Conservation (phyloP, 352 stramenopile genomes). For the Phytophthora sojae region DNA sequence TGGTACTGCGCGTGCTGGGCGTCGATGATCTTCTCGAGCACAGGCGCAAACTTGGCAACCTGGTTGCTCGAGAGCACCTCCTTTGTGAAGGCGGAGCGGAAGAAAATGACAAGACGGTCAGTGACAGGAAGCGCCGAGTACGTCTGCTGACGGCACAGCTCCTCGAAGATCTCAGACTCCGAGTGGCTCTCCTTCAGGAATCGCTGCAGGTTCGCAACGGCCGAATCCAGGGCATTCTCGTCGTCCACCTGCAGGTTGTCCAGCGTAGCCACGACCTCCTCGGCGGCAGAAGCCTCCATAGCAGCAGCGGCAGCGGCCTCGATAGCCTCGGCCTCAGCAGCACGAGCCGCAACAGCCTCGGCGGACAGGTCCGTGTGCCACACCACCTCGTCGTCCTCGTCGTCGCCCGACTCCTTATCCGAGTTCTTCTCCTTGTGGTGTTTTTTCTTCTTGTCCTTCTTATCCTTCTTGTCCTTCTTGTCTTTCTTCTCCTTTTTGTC, state of each 20-base stretch:
- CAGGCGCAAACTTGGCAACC: conserved; percentile 84
- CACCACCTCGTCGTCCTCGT: conserved; percentile 74
- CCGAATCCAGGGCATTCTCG: conserved; percentile 83
- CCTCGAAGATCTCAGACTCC: conserved; percentile 81
- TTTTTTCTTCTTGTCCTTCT: conserved; percentile 86
- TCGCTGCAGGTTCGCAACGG: conserved; percentile 70
- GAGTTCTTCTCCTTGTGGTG: conserved; percentile 85
- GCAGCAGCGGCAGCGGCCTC: conserved; percentile 78
- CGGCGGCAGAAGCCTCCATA: conserved; percentile 64
- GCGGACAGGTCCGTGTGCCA: conserved; percentile 89
- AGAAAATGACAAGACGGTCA: conserved; percentile 95
- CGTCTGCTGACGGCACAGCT: conserved; percentile 95
- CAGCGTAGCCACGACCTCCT: conserved; percentile 72
- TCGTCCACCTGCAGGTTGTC: conserved; percentile 88
- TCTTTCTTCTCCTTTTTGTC: conserved; percentile 79
- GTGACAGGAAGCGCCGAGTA: conserved; percentile 90
- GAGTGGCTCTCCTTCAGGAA: conserved; percentile 63
- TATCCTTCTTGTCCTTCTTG: conserved; percentile 81
- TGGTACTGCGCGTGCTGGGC: conserved; percentile 93
- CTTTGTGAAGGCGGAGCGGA: conserved; percentile 88
- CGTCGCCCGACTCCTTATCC: conserved; percentile 74
- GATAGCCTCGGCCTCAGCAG: conserved; percentile 83
- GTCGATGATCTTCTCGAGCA: conserved; percentile 88
- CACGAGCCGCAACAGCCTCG: conserved; percentile 82
- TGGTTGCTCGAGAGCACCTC: conserved; percentile 94